These are phyloP conservation scores for Rhizophora mangle DNA, from an alignment of 345 rosid genomes.

Conservation along the genomic window DNA sequence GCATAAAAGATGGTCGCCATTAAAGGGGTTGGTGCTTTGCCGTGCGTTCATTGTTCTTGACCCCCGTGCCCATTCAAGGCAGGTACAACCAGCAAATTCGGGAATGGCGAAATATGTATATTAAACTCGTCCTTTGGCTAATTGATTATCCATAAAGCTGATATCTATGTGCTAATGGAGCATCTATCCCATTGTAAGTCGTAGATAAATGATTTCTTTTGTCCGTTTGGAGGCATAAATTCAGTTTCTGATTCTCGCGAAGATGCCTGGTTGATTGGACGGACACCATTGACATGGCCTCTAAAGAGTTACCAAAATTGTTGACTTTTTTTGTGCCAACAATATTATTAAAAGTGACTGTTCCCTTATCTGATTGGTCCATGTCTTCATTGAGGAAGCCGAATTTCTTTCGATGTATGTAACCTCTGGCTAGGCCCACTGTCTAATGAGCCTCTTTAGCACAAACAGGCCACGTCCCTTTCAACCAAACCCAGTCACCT, in stretches of 20 bases:
- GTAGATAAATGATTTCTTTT: neutral
- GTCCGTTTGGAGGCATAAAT: constrained; percentile 6
- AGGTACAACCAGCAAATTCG: too few species aligned
- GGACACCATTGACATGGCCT: neutral
- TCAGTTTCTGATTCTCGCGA: neutral
- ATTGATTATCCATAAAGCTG: too few species aligned
- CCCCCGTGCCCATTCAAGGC: too few species aligned
- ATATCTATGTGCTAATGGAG: neutral
- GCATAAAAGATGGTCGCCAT: too few species aligned
- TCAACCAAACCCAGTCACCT: neutral
- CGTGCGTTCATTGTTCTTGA: too few species aligned
- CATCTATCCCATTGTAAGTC: neutral
- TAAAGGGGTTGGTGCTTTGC: too few species aligned
- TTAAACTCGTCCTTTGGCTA: too few species aligned
- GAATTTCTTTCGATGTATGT: neutral
- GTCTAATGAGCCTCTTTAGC: neutral
- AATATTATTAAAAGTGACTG: neutral
- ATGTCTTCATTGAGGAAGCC: neutral
- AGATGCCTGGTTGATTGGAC: neutral
- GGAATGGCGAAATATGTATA: too few species aligned
- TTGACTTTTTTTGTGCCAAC: neutral
- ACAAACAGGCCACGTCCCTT: neutral
- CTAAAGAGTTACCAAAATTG: neutral
- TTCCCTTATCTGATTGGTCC: neutral
- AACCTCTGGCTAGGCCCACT: neutral